Base-by-base conservation (phyloP, 352 stramenopile genomes). In the Globisporangium apiculatum region DNA sequence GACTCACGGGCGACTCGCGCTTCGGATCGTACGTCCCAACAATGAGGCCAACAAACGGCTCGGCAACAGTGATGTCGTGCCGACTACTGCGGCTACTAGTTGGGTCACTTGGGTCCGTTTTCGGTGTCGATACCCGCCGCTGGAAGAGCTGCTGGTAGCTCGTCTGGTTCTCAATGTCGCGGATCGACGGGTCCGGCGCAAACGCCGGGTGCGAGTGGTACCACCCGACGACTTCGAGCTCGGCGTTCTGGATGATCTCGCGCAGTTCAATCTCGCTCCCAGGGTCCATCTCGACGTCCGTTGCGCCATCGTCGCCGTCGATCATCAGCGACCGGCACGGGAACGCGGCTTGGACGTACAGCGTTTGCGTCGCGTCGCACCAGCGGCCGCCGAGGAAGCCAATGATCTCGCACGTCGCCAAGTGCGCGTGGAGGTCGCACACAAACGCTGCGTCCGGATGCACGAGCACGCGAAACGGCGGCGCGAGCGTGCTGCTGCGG, bases 161-260 rank as follows among this genome's bases (percentile, higher is more conserved):
- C 9, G 72, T 75, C 71, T 98, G 94, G 63, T 98, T 98, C 56
- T 96, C 86, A 64, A 98, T 97, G 57, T 98, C 94, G 41, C 86
- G 92, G 51, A 98, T 72, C 0, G 86, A 97, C 12, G 94, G 94
- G 66, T 97, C 87, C 2, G 93, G 90, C 15, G 89, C 79, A 72
- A 98, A 98, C 35, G 78, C 84, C 11, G 94, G 94, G 66, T 98
- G 93, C 8, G 84, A 97, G 68, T 98, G 94, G 59, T 98, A 98
- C 94, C 94, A 98, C 4, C 94, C 94, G 5, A 98, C 90, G 48
- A 98, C 89, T 56, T 94, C 83, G 5, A 98, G 63, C 53, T 92
- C 72, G 3, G 89, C 79, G 45, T 94, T 86, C 61, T 83, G 62
- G 66, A 98, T 97, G 47, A 94, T 92, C 31, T 95, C 85, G 38